Evolutionary conservation across 129 eudicot species (phyloP), one percentile per base, ranked within the genome.

Genomic region (Chrysanthemum lavandulifolium): DNA sequence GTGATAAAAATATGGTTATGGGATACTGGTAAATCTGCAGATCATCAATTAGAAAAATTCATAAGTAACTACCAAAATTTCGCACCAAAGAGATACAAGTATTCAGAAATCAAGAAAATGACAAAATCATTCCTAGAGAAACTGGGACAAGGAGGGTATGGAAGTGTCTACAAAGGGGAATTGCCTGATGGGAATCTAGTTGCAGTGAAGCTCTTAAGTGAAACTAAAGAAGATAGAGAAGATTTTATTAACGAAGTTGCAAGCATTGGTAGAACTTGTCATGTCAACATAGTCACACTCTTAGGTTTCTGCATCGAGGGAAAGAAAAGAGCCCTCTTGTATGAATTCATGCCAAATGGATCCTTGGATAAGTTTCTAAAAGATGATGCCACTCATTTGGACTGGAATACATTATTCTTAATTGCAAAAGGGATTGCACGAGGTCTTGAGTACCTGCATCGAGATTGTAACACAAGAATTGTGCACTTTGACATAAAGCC

Each of bases 401-500:
- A 65, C 13, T 51, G 72, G 66, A 21, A 54, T 48, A 58, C 50
- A 0, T 51, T 80, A 14, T 58, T 40, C 10, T 8, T 7, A 7
- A 40, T 40, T 8, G 47, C 47, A 1, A 40, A 40, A 40, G 47
- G 47, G 47, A 40, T 40, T 8, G 47, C 47, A 8, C 10, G 10
- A 40, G 47, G 47, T 40, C 47, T 40, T 6, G 47, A 40, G 47
- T 40, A 40, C 47, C 47, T 40, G 47, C 47, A 40, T 8, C 47
- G 10, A 40, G 47, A 75, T 25, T 78, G 86, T 49, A 83, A 74
- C 78, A 83, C 78, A 15, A 74, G 83, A 60, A 78, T 79, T 1
- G 67, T 83, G 43, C 86, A 83, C 15, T 79, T 83, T 2, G 86
- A 82, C 45, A 82, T 82, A 33, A 74, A 79, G 75, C 89, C 89